Conservation (phyloP, 768 basidiomycete species). For the Lentinus tigrinus region DNA sequence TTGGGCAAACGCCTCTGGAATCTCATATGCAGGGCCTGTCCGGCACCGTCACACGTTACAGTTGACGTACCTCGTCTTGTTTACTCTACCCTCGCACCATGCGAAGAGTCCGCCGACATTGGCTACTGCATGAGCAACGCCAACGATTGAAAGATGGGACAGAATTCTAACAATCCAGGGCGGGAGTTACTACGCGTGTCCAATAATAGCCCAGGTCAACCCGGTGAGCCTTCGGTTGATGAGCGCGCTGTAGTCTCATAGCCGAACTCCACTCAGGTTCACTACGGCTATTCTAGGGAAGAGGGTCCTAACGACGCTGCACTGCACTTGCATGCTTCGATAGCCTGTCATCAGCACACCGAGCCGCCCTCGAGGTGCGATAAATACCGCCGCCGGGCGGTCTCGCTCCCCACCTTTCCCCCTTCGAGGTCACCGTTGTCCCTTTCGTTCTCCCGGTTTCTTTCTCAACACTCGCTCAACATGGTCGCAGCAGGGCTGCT, state of each 20-base stretch:
- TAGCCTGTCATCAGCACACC: not conserved
- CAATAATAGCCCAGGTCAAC: not conserved
- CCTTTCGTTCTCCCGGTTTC: not conserved
- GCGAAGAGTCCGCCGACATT: too few relatives aligned
- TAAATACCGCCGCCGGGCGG: not conserved
- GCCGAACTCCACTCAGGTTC: too few relatives aligned
- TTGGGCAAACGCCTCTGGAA: too few relatives aligned
- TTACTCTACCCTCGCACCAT: too few relatives aligned
- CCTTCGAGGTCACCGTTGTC: constrained; percentile 7
- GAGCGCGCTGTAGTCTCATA: not conserved
- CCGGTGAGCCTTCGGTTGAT: not conserved
- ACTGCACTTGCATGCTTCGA: not conserved
- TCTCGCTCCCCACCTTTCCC: not conserved
- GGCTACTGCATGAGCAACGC: too few relatives aligned
- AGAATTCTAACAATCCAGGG: too few relatives aligned
- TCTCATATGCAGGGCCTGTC: too few relatives aligned
- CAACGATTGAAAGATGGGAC: too few relatives aligned
- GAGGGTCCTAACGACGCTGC: not conserved
- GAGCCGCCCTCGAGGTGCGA: not conserved
- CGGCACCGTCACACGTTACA: too few relatives aligned
- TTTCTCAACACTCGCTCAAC: constrained; percentile 3
- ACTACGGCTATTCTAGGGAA: too few relatives aligned
- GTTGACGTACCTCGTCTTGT: too few relatives aligned
- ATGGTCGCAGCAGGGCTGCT: constrained; percentile 19
- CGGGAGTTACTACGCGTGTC: too few relatives aligned